phyloP scores from a whole-genome alignment of 208 protist genomes.

The Chromosphaera perkinsii region DNA sequence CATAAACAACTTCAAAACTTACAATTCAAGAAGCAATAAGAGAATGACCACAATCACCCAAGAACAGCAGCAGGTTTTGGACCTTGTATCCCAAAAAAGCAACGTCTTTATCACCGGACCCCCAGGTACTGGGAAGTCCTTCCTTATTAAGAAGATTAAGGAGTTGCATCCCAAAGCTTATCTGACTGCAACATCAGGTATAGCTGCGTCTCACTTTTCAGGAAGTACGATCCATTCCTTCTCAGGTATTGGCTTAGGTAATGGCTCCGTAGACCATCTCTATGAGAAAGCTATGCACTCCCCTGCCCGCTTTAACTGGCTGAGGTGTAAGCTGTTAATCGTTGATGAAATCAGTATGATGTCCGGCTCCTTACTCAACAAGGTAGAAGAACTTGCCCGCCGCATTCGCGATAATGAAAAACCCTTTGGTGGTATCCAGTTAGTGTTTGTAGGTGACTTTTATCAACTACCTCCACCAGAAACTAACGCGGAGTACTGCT shows the following conservation, averaged over 20 bases:
- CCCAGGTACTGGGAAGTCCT: conserved; percentile 43
- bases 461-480: no score
- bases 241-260: conserved; percentile 30
- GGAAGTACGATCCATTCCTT: conserved; percentile 54
- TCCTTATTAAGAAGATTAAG: conserved; percentile 18
- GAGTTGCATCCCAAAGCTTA: neutral
- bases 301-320: no score
- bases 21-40: no score
- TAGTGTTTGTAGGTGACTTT: conserved; percentile 59
- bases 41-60: no score
- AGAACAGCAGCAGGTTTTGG: no score
- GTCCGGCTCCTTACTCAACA: conserved; percentile 37
- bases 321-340: conserved; percentile 26
- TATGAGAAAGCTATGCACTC: no score
- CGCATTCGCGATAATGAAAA: neutral
- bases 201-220: conserved; percentile 44
- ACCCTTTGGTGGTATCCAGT: conserved; percentile 62
- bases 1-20: no score
- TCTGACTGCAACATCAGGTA: conserved; percentile 51
- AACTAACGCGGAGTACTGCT: no score
- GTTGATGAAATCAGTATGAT: conserved; percentile 61
- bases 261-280: no score
- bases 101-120: conserved; percentile 31
- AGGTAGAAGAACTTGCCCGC: conserved; percentile 33
- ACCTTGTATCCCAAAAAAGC: no score